These are phyloP conservation scores for Phytopythium litorale DNA, from an alignment of 352 stramenopile species.

Conservation along the genomic window DNA sequence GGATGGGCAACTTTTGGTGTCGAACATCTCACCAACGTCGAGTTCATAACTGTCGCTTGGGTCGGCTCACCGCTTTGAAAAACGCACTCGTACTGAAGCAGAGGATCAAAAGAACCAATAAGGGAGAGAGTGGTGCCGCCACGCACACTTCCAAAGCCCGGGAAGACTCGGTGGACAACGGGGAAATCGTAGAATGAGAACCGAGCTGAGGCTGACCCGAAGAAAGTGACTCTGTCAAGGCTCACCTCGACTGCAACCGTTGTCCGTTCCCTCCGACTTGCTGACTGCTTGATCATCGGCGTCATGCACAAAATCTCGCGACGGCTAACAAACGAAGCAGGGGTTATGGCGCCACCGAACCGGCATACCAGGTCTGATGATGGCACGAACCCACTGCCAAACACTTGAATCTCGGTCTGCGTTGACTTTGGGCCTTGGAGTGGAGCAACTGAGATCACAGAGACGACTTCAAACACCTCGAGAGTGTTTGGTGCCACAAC, in stretches of 20 bases:
- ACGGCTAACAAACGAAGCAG: constrained; percentile 20
- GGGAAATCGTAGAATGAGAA: constrained; percentile 24
- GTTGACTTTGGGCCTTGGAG: constrained; percentile 10
- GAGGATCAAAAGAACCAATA: constrained; percentile 16
- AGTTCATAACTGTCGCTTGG: constrained; percentile 13
- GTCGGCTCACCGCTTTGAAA: constrained; percentile 13
- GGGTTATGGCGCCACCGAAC: constrained; percentile 12
- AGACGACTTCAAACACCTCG: constrained; percentile 15
- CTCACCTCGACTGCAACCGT: constrained; percentile 21
- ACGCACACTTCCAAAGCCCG: constrained; percentile 14
- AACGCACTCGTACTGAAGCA: constrained; percentile 22
- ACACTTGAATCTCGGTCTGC: constrained; percentile 15
- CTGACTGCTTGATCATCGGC: constrained; percentile 1
- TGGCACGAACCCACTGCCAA: constrained; percentile 21
- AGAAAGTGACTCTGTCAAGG: constrained; percentile 23
- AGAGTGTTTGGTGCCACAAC: constrained; percentile 5
- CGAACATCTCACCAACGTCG: constrained; percentile 16
- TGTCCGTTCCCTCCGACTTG: background rate
- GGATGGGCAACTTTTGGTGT: constrained; percentile 5
- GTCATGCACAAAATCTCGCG: constrained; percentile 20
- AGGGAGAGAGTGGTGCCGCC: constrained; percentile 23
- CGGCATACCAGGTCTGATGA: constrained; percentile 20
- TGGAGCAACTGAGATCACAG: constrained; percentile 20
- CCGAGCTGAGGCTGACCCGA: background rate
- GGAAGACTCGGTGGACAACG: constrained; percentile 15